A percentile compares a stretch with the other conserved stretches of the same genome.
These are phyloP conservation scores for Thalassia testudinum DNA, from an alignment of 116 monocot species.

Conservation along the genomic window DNA sequence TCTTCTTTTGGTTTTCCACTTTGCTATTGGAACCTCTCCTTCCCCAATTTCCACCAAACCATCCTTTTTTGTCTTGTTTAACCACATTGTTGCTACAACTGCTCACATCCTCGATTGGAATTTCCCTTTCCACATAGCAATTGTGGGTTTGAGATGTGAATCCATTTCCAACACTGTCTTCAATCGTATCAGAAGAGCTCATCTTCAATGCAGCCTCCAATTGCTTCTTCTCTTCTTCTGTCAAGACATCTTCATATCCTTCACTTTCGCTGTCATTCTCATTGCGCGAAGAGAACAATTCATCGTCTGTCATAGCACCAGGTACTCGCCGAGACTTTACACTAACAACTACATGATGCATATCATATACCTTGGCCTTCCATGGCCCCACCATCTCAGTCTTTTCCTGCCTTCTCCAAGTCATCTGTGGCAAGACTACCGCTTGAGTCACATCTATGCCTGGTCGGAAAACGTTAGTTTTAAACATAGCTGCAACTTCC, in stretches of 20 bases:
- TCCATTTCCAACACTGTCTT: too few species aligned
- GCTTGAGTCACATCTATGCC: conserved; percentile 81
- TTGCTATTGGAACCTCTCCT: too few species aligned
- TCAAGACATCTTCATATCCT: conserved; percentile 62
- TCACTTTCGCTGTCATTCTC: conserved; percentile 69
- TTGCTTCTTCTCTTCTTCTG: conserved; percentile 70
- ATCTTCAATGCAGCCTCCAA: conserved; percentile 64
- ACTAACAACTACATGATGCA: conserved; percentile 87
- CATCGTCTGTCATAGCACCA: conserved; percentile 74
- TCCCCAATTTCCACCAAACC: conserved; percentile 46
- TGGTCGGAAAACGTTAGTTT: conserved; percentile 75
- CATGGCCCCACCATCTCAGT: conserved; percentile 77
- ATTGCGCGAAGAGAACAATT: conserved; percentile 59
- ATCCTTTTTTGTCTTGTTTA: too few species aligned
- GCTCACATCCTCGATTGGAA: conserved; percentile 21
- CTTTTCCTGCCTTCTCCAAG: conserved; percentile 74
- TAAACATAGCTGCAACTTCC: conserved; percentile 72
- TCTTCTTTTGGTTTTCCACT: too few species aligned
- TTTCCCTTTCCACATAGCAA: conserved; percentile 17
- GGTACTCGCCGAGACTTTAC: conserved; percentile 84
- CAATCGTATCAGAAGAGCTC: too few species aligned
- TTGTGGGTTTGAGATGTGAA: too few species aligned
- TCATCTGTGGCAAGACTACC: conserved; percentile 58
- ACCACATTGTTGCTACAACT: too few species aligned
- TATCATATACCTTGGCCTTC: conserved; percentile 88